These are phyloP conservation scores for Xylaria curta DNA, from an alignment of 495 filamentous ascomycete genomes.

Conservation along the genomic window DNA sequence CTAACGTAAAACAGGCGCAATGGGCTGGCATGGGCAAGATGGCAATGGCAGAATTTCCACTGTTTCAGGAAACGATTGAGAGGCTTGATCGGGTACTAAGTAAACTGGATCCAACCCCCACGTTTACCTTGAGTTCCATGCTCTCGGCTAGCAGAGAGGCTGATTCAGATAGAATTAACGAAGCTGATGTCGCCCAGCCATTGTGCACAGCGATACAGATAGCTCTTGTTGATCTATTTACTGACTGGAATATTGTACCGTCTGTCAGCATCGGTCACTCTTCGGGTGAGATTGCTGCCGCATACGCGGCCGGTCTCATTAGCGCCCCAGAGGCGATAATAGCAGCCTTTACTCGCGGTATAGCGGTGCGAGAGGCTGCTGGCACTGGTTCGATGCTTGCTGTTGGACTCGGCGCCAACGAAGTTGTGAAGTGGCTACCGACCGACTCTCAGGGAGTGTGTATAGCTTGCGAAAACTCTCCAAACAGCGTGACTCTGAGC, in stretches of 20 bases:
- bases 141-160: conserved; percentile 29
- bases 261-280: conserved; percentile 64
- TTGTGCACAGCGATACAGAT: conserved; percentile 59
- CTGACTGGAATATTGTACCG: conserved; percentile 56
- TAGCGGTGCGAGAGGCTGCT: conserved; percentile 42
- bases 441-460: not conserved
- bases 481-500: not conserved
- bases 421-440: not conserved
- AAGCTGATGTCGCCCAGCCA: conserved; percentile 48
- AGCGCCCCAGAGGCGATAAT: conserved; percentile 53
- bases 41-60: conserved; percentile 32
- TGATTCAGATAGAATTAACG: conserved; percentile 17
- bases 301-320: conserved; percentile 53
- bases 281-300: conserved; percentile 66
- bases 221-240: conserved; percentile 58
- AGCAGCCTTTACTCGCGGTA: conserved; percentile 53
- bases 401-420: conserved; percentile 27
- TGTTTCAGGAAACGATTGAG: conserved; percentile 27
- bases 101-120: conserved; percentile 22
- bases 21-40: conserved; percentile 4
- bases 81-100: not conserved
- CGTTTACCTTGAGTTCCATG: conserved; percentile 30
- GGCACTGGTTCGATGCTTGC: conserved; percentile 55
- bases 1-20: conserved; percentile 23
- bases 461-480: conserved; percentile 4